Evolutionary conservation across 441 rosid genomes (phyloP).

Genomic region (Hura crepitans): DNA sequence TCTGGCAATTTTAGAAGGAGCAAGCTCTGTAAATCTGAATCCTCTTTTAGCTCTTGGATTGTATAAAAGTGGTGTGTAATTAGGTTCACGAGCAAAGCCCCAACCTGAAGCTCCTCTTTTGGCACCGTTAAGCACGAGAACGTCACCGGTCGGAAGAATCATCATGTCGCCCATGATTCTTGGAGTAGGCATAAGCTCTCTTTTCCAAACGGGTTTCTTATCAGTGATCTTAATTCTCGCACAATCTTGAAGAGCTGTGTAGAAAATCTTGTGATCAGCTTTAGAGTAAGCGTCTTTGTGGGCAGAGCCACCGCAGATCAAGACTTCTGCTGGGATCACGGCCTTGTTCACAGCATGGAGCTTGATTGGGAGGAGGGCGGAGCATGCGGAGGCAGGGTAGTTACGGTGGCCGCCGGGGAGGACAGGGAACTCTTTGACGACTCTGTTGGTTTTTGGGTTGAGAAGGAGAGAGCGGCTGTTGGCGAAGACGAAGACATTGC

Average conservation of each 20-base stretch:
- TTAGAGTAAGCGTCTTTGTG: conserved; percentile 35
- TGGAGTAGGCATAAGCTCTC: conserved; percentile 54
- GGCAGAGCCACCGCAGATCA: conserved; percentile 56
- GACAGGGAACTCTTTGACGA: conserved; percentile 42
- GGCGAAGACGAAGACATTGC: conserved; percentile 61
- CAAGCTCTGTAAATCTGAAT: conserved; percentile 34
- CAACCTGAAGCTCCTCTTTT: conserved; percentile 53
- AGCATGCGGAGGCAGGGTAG: conserved; percentile 54
- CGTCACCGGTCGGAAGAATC: conserved; percentile 51
- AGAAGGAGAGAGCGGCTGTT: conserved; percentile 51
- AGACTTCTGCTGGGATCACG: conserved; percentile 35
- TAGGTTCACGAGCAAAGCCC: conserved; percentile 51
- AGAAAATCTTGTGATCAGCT: conserved; percentile 31
- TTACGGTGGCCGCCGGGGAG: conserved; percentile 51
- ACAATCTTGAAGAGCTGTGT: conserved; percentile 44
- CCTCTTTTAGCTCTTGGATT: conserved; percentile 21
- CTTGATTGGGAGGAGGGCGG: conserved; percentile 49
- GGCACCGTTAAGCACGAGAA: conserved; percentile 54
- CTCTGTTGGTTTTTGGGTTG: conserved; percentile 30
- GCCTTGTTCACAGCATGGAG: conserved; percentile 16
- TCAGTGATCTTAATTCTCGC: conserved; percentile 40
- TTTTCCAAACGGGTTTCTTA: conserved; percentile 41
- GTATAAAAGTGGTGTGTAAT: conserved; percentile 37
- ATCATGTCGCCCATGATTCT: conserved; percentile 54
- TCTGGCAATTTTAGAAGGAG: conserved; percentile 39